phyloP scores from a whole-genome alignment of 1,284 basidiomycete species.

The Ganoderma boninense region DNA sequence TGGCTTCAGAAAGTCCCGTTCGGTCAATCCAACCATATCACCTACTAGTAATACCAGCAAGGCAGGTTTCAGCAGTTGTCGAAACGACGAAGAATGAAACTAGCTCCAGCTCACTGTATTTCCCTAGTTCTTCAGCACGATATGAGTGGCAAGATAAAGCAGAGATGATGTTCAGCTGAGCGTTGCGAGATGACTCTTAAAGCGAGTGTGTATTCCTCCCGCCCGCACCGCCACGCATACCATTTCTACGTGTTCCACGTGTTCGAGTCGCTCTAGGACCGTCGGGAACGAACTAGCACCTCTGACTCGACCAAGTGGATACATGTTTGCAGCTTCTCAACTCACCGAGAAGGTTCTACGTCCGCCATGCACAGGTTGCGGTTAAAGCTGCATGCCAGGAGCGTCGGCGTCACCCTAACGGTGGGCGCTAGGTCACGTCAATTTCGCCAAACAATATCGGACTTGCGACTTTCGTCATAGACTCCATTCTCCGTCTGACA shows the following conservation, averaged over 20 bases:
- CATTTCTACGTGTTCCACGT: not conserved
- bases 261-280: not conserved
- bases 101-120: not conserved
- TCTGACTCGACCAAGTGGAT: not conserved
- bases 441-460: not conserved
- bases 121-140: not conserved
- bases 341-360: not conserved
- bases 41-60: not conserved
- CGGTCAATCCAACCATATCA: not conserved
- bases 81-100: too few species aligned
- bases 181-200: not conserved
- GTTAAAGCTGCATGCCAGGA: too few species aligned
- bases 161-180: not conserved
- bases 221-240: not conserved
- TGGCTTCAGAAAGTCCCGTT: conserved; percentile 38
- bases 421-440: too few species aligned
- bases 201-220: not conserved
- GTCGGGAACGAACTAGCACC: not conserved
- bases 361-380: not conserved
- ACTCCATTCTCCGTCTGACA: not conserved
- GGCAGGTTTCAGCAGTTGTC: not conserved
- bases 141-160: not conserved
- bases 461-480: not conserved
- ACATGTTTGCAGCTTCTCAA: not conserved
- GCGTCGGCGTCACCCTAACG: too few species aligned